A percentile compares a stretch with the other conserved stretches of the same genome.
Conservation (phyloP, 768 basidiomycete species). For the Russula brevipes region DNA sequence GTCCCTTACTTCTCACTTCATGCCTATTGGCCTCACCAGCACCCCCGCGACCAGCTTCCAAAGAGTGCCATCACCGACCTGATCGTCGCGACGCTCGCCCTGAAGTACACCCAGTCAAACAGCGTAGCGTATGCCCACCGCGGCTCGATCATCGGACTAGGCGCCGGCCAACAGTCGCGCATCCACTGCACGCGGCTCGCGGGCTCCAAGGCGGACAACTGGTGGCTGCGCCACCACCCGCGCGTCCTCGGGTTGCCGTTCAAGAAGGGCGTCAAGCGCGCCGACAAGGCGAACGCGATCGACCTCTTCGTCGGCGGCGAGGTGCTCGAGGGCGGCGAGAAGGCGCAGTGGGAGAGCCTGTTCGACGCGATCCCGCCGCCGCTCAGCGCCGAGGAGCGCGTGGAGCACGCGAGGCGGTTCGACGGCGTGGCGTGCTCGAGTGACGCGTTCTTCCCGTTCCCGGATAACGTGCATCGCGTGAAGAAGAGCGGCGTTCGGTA, state of each 20-base stretch:
- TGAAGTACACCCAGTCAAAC: conserved; percentile 99
- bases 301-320: conserved; percentile 94
- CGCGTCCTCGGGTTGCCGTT: conserved; percentile 89
- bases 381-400: conserved; percentile 64
- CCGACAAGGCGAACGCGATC: conserved; percentile 97
- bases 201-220: conserved; percentile 95
- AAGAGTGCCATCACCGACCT: conserved; percentile 77
- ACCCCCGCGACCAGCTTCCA: conserved; percentile 53
- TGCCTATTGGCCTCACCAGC: not conserved
- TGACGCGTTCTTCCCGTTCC: conserved; percentile 99
- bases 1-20: conserved; percentile 26
- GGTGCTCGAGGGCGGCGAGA: conserved; percentile 82
- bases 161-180: conserved; percentile 96
- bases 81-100: conserved; percentile 90
- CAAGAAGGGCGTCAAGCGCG: conserved; percentile 95
- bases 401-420: conserved; percentile 65
- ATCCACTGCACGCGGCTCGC: conserved; percentile 99
- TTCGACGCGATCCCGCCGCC: conserved; percentile 70
- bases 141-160: conserved; percentile 91
- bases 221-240: conserved; percentile 98
- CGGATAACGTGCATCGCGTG: conserved; percentile 94
- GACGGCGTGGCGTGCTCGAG: conserved; percentile 89
- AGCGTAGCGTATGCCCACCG: conserved; percentile 92
- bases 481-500: conserved; percentile 89
- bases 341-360: conserved; percentile 82